Evolutionary conservation across 2,329 filamentous ascomycete genomes (phyloP), one percentile per base, ranked within the genome.

Genomic region (Tolypocladium capitatum): DNA sequence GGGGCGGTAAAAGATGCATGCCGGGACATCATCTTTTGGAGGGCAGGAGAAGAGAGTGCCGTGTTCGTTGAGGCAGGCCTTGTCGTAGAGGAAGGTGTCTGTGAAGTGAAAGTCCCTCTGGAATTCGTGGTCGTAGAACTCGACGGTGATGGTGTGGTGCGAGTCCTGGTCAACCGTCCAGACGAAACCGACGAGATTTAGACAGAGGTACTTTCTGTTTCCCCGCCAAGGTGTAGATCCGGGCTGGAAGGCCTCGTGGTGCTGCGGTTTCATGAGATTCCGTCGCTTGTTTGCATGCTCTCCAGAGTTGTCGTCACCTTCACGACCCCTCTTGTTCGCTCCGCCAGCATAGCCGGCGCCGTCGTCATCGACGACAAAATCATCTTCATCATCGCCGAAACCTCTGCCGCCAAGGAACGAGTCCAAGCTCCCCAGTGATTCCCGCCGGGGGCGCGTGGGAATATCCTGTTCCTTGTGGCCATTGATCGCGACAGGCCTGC

Each of bases 101-200:
- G 90, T 97, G 63, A 98, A 97, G 68, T 97, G 92, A 58, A 96
- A 96, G 63, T 97, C 89, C 43, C 91, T 79, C 62, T 95, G 85
- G 50, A 85, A 82, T 56, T 94, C 89, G 49, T 89, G 84, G 63
- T 98, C 94, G 63, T 97, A 96, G 63, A 98, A 98, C 59, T 97
- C 92, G 2, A 97, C 90, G 0, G 90, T 96, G 11, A 98, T 83
- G 2, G 92, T 98, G 62, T 97, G 81, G 57, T 91, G 84, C 0
- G 84, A 86, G 59, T 96, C 90, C 65, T 98, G 92, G 56, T 95
- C 86, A 18, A 98, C 87, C 0, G 91, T 97, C 88, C 92, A 98
- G 9, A 96, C 86, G 59, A 94, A 92, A 1, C 94, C 92, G 46
- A 90, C 86, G 50, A 98, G 70, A 61, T 97, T 97, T 36, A 97